Conservation (phyloP, 179 eudicot genomes). For the Pouteria campechiana region DNA sequence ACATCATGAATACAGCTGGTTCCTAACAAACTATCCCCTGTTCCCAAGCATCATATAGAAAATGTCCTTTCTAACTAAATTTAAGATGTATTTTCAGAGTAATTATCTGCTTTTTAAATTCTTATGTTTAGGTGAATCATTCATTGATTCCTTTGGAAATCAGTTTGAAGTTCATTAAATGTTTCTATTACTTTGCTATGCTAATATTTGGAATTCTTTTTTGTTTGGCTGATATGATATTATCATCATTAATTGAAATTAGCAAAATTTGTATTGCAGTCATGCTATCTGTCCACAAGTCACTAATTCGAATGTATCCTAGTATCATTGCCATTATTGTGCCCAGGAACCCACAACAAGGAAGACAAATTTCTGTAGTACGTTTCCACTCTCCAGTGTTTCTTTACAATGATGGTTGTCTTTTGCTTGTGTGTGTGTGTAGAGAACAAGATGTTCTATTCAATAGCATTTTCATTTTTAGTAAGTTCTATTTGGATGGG, state of each 20-base stretch:
- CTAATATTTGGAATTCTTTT: background rate
- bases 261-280: slow-evolving; percentile 27
- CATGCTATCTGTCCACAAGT: slow-evolving; percentile 53
- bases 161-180: background rate
- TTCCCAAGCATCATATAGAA: too few species aligned
- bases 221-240: slow-evolving; percentile 2
- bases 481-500: background rate
- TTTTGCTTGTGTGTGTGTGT: background rate
- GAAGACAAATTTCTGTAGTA: slow-evolving; percentile 53
- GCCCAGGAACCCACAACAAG: slow-evolving; percentile 75
- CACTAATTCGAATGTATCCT: slow-evolving; percentile 38
- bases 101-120: background rate
- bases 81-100: too few species aligned
- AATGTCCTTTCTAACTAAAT: too few species aligned
- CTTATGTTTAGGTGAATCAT: too few species aligned
- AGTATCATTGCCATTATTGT: slow-evolving; percentile 54
- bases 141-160: background rate
- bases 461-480: too few species aligned
- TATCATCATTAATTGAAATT: slow-evolving; percentile 2
- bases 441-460: too few species aligned
- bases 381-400: slow-evolving; percentile 10
- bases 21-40: too few species aligned
- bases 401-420: background rate
- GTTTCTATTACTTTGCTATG: background rate
- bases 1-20: too few species aligned